These are phyloP conservation scores for Shiraia sp. DNA, from an alignment of 2,329 filamentous ascomycete species.

Conservation along the genomic window DNA sequence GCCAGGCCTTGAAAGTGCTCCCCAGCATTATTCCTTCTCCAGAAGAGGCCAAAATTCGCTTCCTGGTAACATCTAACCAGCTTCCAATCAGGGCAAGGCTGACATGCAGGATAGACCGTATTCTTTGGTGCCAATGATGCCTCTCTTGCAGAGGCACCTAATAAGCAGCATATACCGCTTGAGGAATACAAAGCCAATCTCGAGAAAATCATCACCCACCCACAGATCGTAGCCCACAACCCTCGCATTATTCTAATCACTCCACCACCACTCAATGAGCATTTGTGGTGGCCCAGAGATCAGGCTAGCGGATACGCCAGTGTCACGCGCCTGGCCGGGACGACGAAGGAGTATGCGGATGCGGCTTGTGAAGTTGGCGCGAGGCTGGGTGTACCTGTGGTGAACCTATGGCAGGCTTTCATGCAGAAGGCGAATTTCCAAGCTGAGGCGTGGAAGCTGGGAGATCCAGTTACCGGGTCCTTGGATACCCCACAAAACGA, in stretches of 20 bases:
- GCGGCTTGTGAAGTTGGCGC: slow-evolving; percentile 67
- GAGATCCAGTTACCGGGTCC: slow-evolving; percentile 59
- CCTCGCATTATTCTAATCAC: slow-evolving; percentile 77
- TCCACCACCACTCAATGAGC: slow-evolving; percentile 81
- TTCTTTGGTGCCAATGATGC: slow-evolving; percentile 94
- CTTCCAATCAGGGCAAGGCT: slow-evolving; percentile 1
- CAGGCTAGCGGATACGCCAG: slow-evolving; percentile 41
- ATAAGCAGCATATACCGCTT: slow-evolving; percentile 77
- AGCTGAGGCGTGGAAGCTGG: slow-evolving; percentile 39
- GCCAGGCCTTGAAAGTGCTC: slow-evolving; percentile 71
- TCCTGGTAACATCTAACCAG: slow-evolving; percentile 57
- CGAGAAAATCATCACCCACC: slow-evolving; percentile 71
- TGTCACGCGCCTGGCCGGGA: slow-evolving; percentile 59
- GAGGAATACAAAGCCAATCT: slow-evolving; percentile 75
- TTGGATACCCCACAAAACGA: slow-evolving; percentile 62
- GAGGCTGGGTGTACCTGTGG: slow-evolving; percentile 61
- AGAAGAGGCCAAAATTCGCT: slow-evolving; percentile 63
- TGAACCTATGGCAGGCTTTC: slow-evolving; percentile 80
- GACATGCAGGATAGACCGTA: slow-evolving; percentile 60
- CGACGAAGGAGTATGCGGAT: slow-evolving; percentile 66
- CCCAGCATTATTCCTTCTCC: slow-evolving; percentile 72
- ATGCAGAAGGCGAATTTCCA: slow-evolving; percentile 67
- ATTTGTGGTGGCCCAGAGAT: slow-evolving; percentile 61
- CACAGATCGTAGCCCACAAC: slow-evolving; percentile 68
- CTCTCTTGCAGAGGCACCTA: slow-evolving; percentile 64